A percentile compares a stretch with the other conserved stretches of the same genome.
phyloP scores from a whole-genome alignment of 495 filamentous ascomycete genomes.

The Eremomyces bilateralis region DNA sequence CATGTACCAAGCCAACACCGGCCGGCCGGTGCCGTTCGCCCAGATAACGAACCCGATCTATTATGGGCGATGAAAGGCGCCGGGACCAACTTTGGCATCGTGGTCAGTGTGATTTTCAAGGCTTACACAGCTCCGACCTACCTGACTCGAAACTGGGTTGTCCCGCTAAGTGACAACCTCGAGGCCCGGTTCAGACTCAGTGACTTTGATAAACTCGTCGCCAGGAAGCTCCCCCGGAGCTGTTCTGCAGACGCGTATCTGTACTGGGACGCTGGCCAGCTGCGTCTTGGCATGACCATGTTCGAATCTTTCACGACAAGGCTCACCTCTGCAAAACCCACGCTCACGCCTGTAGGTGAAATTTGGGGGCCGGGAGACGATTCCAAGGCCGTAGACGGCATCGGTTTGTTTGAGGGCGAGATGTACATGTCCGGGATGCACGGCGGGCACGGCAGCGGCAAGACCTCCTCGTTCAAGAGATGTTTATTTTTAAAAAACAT shows the following conservation, averaged over 20 bases:
- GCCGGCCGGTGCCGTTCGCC: slow-evolving; percentile 25
- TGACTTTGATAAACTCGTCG: slow-evolving; percentile 24
- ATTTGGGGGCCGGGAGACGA: slow-evolving; percentile 21
- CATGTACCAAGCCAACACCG: slow-evolving; percentile 26
- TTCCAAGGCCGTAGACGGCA: slow-evolving; percentile 22
- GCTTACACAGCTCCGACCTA: slow-evolving; percentile 24
- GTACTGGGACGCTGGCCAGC: slow-evolving; percentile 25
- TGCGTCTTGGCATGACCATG: slow-evolving; percentile 33
- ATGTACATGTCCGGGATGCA: slow-evolving; percentile 43
- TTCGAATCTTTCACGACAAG: slow-evolving; percentile 24
- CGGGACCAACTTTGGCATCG: slow-evolving; percentile 40
- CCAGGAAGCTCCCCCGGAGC: slow-evolving; percentile 21
- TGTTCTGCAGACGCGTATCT: slow-evolving; percentile 36
- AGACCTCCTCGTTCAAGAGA: slow-evolving; percentile 43
- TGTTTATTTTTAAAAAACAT: slow-evolving; percentile 37
- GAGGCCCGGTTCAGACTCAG: slow-evolving; percentile 21
- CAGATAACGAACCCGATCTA: slow-evolving; percentile 29
- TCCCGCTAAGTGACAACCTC: slow-evolving; percentile 22
- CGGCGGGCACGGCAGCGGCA: slow-evolving; percentile 32
- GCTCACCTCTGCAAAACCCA: slow-evolving; percentile 10
- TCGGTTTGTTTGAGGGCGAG: slow-evolving; percentile 34
- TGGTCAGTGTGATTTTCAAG: slow-evolving; percentile 36
- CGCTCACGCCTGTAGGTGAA: slow-evolving; percentile 8
- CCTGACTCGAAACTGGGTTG: slow-evolving; percentile 27
- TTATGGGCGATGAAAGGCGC: slow-evolving; percentile 41